Evolutionary conservation across 768 basidiomycete species (phyloP), one percentile per base, ranked within the genome.

Genomic region (Rhodotorula sphaerocarpa): DNA sequence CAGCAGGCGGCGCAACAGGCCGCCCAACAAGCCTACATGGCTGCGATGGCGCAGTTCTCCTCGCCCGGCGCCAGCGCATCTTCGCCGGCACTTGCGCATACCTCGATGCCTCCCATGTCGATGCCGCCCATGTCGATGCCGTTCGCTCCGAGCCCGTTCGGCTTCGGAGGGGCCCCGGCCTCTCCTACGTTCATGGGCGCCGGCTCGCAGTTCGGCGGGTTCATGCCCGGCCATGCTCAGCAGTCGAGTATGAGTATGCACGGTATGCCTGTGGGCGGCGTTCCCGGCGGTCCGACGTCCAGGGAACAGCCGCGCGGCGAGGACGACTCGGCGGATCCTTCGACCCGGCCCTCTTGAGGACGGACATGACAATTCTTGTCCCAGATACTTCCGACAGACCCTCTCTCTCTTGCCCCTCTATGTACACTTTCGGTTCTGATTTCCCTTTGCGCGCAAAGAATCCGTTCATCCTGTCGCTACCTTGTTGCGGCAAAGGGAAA

Each of bases 1-100:
- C 63, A 64, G 44, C 86, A 88, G 72, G 58, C 58, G 18, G 58
- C 86, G 9, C 83, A 80, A 2, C 41, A 42, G 6, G 61, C 61
- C 21, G 61, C 61, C 16, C 58, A 56, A 39, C 65, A 66, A 52
- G 67, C 67, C 43, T 63, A 67, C 51, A 50, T 67, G 41, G 53
- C 57, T 20, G 66, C 66, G 2, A 67, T 67, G 66, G 21, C 54
- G 42, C 61, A 63, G 36, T 67, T 63, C 61, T 45, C 46, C 20
- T 43, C 51, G 25, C 36, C 36, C 10, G 36, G 36, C 36, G 16
- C 10, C 36, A 54, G 51, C 18, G 39, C 30, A 2, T n/a, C 46
- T 16, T 43, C 56, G 46, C 39, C 47, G n/a, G 54, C 28, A 42
- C 28, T 36, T 30, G 41, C 14, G 20, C 47, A 52, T 7, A 53